Evolutionary conservation across 2,329 filamentous ascomycete species (phyloP).

Genomic region (Talaromyces sp.): DNA sequence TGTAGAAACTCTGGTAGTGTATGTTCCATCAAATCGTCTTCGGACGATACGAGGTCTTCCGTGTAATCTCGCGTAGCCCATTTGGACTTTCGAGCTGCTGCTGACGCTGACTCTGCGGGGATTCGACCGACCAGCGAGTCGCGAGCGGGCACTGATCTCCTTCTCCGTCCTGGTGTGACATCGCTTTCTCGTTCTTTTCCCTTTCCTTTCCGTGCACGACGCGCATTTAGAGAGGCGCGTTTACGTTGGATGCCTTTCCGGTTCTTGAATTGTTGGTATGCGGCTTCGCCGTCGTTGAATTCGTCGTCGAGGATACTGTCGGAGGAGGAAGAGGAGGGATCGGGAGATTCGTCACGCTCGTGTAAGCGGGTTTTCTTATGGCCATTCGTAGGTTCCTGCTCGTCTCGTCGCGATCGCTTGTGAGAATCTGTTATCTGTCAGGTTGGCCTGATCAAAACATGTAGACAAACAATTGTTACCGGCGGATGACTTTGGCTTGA

Average conservation of each 20-base stretch:
- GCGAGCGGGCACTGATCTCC: constrained; percentile 41
- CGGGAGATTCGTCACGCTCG: not conserved
- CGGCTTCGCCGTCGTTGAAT: constrained; percentile 40
- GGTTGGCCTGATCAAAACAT: not conserved
- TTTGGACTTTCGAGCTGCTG: constrained; percentile 10
- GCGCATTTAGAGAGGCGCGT: constrained; percentile 47
- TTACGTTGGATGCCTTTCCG: constrained; percentile 55
- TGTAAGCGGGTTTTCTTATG: constrained; percentile 10
- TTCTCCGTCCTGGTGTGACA: constrained; percentile 29
- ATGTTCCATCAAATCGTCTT: constrained; percentile 55
- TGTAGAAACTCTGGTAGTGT: constrained; percentile 70
- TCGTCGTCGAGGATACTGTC: constrained; percentile 30
- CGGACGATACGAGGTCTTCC: constrained; percentile 41
- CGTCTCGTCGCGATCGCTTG: constrained; percentile 8
- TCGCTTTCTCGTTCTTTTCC: constrained; percentile 1
- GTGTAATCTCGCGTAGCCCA: constrained; percentile 38
- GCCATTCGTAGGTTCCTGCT: not conserved
- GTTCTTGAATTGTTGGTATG: constrained; percentile 64
- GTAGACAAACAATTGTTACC: not conserved
- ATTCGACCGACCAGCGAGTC: constrained; percentile 38
- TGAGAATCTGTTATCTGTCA: constrained; percentile 7
- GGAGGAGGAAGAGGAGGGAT: constrained; percentile 22
- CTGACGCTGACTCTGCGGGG: constrained; percentile 24
- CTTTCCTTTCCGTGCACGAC: constrained; percentile 28
- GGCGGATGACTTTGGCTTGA: constrained; percentile 4